phyloP scores from a whole-genome alignment of 768 basidiomycete species.

The Tulasnella calospora region DNA sequence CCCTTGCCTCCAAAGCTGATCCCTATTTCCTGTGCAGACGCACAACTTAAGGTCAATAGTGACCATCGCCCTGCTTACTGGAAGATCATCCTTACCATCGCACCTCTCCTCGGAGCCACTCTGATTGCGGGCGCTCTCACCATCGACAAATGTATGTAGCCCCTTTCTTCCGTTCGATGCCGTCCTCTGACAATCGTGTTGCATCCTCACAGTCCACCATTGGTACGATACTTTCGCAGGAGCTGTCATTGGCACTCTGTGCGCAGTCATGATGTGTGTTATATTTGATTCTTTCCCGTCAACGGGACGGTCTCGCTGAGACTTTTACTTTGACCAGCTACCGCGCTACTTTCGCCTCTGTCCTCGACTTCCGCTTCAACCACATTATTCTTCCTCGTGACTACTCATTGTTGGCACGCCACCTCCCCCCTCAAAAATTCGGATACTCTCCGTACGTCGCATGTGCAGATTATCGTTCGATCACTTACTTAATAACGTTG shows the following conservation, averaged over 20 bases:
- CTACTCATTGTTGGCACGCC: slow-evolving; percentile 44
- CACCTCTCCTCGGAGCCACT: slow-evolving; percentile 51
- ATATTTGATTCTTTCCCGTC: background rate
- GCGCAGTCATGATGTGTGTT: slow-evolving; percentile 40
- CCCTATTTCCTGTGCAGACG: slow-evolving; percentile 37
- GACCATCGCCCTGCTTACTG: slow-evolving; percentile 60
- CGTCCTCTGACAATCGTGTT: background rate
- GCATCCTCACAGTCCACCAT: slow-evolving; percentile 39
- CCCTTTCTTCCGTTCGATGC: slow-evolving; percentile 27
- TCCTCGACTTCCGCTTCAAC: slow-evolving; percentile 57
- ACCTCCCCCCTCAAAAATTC: slow-evolving; percentile 12
- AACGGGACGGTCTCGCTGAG: background rate
- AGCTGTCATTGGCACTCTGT: slow-evolving; percentile 46
- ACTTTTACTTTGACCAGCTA: slow-evolving; percentile 36
- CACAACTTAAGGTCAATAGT: slow-evolving; percentile 54
- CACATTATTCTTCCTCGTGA: slow-evolving; percentile 53
- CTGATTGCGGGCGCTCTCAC: slow-evolving; percentile 46
- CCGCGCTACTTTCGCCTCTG: slow-evolving; percentile 52
- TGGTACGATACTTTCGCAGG: slow-evolving; percentile 57
- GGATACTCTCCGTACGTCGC: slow-evolving; percentile 36
- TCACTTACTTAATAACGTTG: background rate
- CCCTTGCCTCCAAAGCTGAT: background rate
- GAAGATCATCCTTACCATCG: slow-evolving; percentile 57
- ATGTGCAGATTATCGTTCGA: slow-evolving; percentile 32
- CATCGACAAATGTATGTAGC: slow-evolving; percentile 48